Percentiles rank a stretch among this genome's conserved stretches.
Conservation (phyloP, 805 yeast genomes). For the Pichia phayaonensis region DNA sequence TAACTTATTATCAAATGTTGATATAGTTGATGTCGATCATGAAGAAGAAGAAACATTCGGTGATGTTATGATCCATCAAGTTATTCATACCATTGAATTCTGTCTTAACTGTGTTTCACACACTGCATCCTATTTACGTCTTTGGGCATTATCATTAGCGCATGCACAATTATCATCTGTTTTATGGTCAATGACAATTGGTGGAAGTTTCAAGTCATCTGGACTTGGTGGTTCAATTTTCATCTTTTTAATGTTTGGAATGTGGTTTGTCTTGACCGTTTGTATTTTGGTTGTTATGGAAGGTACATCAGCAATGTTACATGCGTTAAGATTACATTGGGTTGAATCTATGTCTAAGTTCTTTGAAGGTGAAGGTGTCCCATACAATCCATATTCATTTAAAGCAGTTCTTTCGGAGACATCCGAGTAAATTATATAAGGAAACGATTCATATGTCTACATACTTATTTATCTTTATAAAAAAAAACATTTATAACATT, state of each 20-base stretch:
- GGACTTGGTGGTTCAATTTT: constrained; percentile 63
- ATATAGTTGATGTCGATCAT: constrained; percentile 44
- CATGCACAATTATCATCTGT: constrained; percentile 96
- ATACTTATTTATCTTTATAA: no score
- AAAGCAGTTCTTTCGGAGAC: constrained; percentile 19
- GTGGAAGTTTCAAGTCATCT: constrained; percentile 60
- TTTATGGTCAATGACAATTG: constrained; percentile 91
- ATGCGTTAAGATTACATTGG: constrained; percentile 98
- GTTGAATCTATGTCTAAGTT: constrained; percentile 98
- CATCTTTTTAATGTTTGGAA: constrained; percentile 75
- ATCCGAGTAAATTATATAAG: not conserved
- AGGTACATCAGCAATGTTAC: constrained; percentile 98
- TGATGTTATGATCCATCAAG: constrained; percentile 93
- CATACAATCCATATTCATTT: constrained; percentile 85
- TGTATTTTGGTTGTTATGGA: constrained; percentile 93
- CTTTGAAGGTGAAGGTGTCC: constrained; percentile 92
- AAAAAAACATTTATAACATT: not conserved
- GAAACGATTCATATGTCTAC: not conserved
- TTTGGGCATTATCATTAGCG: constrained; percentile 96
- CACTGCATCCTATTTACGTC: constrained; percentile 91
- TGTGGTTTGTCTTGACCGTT: constrained; percentile 93
- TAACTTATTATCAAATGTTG: constrained; percentile 27
- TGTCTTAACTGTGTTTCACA: constrained; percentile 97
- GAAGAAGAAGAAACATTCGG: constrained; percentile 68
- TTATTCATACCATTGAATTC: constrained; percentile 95